Percentiles rank a stretch among this genome's conserved stretches.
Conservation (phyloP, 2,329 filamentous ascomycete genomes). For the Trichocomaceae sp. region DNA sequence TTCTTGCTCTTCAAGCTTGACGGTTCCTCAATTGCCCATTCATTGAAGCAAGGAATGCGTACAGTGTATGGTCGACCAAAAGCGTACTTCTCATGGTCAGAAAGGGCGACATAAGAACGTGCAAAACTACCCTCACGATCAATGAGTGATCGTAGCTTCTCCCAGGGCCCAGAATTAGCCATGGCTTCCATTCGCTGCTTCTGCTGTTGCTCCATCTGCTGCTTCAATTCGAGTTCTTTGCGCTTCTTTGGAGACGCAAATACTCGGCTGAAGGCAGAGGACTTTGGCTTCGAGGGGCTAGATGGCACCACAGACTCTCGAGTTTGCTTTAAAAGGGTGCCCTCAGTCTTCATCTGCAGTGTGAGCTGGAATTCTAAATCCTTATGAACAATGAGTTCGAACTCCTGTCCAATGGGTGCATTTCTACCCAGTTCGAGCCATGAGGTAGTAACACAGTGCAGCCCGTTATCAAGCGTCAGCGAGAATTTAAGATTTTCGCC, state of each 20-base stretch:
- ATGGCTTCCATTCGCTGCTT: constrained; percentile 55
- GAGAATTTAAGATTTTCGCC: constrained; percentile 91
- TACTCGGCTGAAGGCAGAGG: constrained; percentile 83
- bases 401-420: constrained; percentile 94
- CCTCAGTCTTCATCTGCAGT: constrained; percentile 87
- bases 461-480: constrained; percentile 92
- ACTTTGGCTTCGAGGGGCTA: constrained; percentile 66
- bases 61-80: constrained; percentile 83
- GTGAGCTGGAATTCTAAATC: constrained; percentile 99
- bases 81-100: constrained; percentile 81
- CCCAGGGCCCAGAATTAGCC: constrained; percentile 59
- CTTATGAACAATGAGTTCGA: constrained; percentile 92
- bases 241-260: constrained; percentile 95
- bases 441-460: constrained; percentile 94
- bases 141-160: constrained; percentile 77
- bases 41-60: constrained; percentile 93
- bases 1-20: constrained; percentile 96
- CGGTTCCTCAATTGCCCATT: constrained; percentile 90
- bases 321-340: constrained; percentile 55
- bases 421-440: constrained; percentile 89
- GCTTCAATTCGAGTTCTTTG: constrained; percentile 81
- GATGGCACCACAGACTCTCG: constrained; percentile 31
- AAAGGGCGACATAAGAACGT: constrained; percentile 85
- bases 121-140: constrained; percentile 91
- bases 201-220: constrained; percentile 75